Percentiles rank a stretch among this genome's conserved stretches.
Evolutionary conservation across 129 eudicot species (phyloP).

Genomic region (Smallanthus sonchifolius): DNA sequence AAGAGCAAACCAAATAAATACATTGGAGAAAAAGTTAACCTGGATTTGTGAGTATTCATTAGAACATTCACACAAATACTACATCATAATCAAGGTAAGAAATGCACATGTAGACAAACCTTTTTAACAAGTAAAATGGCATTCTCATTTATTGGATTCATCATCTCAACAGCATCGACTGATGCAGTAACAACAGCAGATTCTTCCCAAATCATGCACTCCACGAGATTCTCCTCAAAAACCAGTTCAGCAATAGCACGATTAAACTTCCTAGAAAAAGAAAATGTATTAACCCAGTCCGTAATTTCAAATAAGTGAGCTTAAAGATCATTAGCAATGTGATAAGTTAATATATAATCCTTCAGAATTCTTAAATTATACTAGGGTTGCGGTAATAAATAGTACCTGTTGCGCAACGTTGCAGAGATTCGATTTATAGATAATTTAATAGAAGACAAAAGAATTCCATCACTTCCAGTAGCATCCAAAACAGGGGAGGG

Average conservation of each 20-base stretch:
- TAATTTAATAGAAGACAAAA: slow-evolving; percentile 54
- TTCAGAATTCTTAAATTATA: neutral
- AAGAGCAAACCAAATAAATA: slow-evolving; percentile 6
- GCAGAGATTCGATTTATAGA: slow-evolving; percentile 49
- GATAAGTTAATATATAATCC: neutral
- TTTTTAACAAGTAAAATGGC: slow-evolving; percentile 42
- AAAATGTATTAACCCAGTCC: slow-evolving; percentile 12
- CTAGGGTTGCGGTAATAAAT: slow-evolving; percentile 4
- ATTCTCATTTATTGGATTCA: slow-evolving; percentile 51
- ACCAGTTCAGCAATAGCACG: slow-evolving; percentile 53
- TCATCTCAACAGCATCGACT: slow-evolving; percentile 47
- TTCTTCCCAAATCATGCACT: slow-evolving; percentile 73
- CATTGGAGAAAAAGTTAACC: neutral
- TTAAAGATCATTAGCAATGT: neutral
- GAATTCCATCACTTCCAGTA: slow-evolving; percentile 48
- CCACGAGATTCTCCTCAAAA: slow-evolving; percentile 42
- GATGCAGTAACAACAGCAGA: slow-evolving; percentile 51
- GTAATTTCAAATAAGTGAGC: neutral
- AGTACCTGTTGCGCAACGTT: slow-evolving; percentile 62
- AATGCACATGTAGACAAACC: slow-evolving; percentile 40
- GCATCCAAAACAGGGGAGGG: slow-evolving; percentile 44
- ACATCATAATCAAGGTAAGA: neutral
- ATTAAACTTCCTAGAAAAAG: slow-evolving; percentile 45
- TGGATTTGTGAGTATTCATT: neutral
- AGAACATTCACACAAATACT: neutral